phyloP scores from a whole-genome alignment of 1,284 basidiomycete species.

The Rhodotorula sp. region DNA sequence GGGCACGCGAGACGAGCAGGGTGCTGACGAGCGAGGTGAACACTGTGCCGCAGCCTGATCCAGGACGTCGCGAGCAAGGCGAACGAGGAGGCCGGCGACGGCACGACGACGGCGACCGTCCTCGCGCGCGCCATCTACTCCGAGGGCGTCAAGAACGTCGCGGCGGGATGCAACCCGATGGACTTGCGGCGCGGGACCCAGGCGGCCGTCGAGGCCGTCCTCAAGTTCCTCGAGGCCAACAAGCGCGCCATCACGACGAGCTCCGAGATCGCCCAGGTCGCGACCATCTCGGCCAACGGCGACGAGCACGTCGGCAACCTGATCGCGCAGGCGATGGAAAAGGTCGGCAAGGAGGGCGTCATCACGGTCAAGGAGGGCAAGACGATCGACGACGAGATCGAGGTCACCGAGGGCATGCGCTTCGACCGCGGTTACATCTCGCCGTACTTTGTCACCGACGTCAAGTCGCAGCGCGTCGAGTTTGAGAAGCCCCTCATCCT shows the following conservation, averaged over 20 bases:
- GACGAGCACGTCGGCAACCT: slow-evolving; percentile 90
- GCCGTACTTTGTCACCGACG: slow-evolving; percentile 98
- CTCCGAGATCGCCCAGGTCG: slow-evolving; percentile 90
- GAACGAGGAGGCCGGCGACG: slow-evolving; percentile 96
- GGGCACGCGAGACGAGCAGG: not conserved
- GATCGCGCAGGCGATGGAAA: slow-evolving; percentile 99
- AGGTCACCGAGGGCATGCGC: slow-evolving; percentile 99
- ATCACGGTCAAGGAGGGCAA: slow-evolving; percentile 97
- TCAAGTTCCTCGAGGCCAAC: slow-evolving; percentile 84
- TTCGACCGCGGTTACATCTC: slow-evolving; percentile 99
- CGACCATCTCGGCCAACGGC: slow-evolving; percentile 97
- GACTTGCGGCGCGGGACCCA: slow-evolving; percentile 95
- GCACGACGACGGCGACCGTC: slow-evolving; percentile 96
- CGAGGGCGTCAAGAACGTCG: slow-evolving; percentile 99
- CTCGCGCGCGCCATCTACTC: slow-evolving; percentile 95
- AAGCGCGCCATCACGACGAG: slow-evolving; percentile 94
- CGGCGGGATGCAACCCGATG: slow-evolving; percentile 99
- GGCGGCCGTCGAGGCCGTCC: slow-evolving; percentile 92
- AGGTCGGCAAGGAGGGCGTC: slow-evolving; percentile 98
- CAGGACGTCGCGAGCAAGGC: slow-evolving; percentile 96
- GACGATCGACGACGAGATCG: slow-evolving; percentile 96
- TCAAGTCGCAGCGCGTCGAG: slow-evolving; percentile 86
- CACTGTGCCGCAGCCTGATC: slow-evolving; percentile 73
- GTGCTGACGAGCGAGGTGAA: not conserved
- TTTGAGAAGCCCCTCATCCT: slow-evolving; percentile 95